Percentiles rank a stretch among this genome's conserved stretches.
Conservation (phyloP, 495 filamentous ascomycete species). For the Penicillium manginii region DNA sequence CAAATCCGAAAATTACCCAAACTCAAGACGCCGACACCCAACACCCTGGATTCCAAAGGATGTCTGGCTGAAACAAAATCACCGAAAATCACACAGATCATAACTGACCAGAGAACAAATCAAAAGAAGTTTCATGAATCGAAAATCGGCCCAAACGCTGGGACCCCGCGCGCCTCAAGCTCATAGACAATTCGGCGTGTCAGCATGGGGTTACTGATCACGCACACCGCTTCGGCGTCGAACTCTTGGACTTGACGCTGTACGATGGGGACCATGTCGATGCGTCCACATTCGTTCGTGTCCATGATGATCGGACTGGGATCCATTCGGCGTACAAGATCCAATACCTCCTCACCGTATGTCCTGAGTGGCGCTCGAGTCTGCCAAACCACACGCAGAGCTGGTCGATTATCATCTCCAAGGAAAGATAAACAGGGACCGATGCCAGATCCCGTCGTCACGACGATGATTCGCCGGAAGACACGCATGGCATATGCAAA, state of each 20-base stretch:
- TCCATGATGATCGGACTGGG: constrained; percentile 58
- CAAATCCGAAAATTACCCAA: not conserved
- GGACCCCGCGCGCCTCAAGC: constrained; percentile 68
- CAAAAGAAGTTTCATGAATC: constrained; percentile 60
- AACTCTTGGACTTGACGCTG: constrained; percentile 60
- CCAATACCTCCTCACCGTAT: constrained; percentile 55
- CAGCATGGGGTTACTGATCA: constrained; percentile 75
- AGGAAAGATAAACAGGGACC: constrained; percentile 62
- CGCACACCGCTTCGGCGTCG: constrained; percentile 71
- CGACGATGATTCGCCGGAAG: constrained; percentile 69
- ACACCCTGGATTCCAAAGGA: not conserved
- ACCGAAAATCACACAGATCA: not conserved
- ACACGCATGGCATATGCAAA: constrained; percentile 73
- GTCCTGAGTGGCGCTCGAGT: constrained; percentile 57
- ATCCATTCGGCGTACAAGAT: constrained; percentile 56
- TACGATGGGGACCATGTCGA: constrained; percentile 61
- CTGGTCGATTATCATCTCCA: constrained; percentile 49
- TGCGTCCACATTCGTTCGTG: constrained; percentile 50
- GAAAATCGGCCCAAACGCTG: constrained; percentile 80
- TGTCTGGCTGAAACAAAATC: constrained; percentile 6
- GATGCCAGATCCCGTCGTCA: constrained; percentile 85
- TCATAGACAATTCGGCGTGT: constrained; percentile 75
- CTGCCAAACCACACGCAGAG: constrained; percentile 62
- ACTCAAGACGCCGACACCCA: constrained; percentile 3
- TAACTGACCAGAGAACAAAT: not conserved